Base-by-base conservation (phyloP, 2,329 filamentous ascomycete genomes). In the Cercospora janseana region DNA sequence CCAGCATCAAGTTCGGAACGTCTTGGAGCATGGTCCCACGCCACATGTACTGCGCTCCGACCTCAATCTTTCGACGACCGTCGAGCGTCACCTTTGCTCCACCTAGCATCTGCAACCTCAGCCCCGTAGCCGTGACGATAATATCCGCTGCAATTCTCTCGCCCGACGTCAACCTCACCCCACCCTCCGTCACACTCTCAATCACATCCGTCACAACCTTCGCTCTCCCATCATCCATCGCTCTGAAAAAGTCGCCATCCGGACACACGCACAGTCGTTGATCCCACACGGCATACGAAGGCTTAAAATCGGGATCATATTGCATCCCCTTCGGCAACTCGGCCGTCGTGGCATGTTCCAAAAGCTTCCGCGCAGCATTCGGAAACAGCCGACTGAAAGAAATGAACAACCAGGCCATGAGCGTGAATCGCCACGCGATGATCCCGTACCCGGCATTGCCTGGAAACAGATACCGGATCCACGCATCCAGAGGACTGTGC, bases 211-310 rank as follows among this genome's bases (percentile, higher is more conserved):
- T 81, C 13, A 74, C 73, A 13, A 81, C 68, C 32, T 72, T 66
- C 3, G 75, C 76, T 46, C 72, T 74, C 21, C 76, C 77, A 1
- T 67, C 63, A 13, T 28, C 27, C 15, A 45, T 28, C 15, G 24
- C 26, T 12, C 70, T 69, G 62, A 80, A 80, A 58, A 81, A 79
- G 12, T 75, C 77, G 46, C 80, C 73, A 0, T 77, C 76, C 7
- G 69, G 81, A 46, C 28, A 45, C 4, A 87, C 70, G 58, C 87
- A 91, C 4, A 92, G 70, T 0, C 88, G 80, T 66, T 92, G 87
- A 43, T 88, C 77, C 75, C 86, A 75, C 3, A 72, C 72, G 29
- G 69, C 69, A 57, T 75, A 75, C 5, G 52, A 52, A 1, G 72
- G 72, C 6, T 69, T 66, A 60, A 75, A 72, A 51, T 73, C 67